phyloP scores from a whole-genome alignment of 306 rosid genomes.

The Vicia sativa region DNA sequence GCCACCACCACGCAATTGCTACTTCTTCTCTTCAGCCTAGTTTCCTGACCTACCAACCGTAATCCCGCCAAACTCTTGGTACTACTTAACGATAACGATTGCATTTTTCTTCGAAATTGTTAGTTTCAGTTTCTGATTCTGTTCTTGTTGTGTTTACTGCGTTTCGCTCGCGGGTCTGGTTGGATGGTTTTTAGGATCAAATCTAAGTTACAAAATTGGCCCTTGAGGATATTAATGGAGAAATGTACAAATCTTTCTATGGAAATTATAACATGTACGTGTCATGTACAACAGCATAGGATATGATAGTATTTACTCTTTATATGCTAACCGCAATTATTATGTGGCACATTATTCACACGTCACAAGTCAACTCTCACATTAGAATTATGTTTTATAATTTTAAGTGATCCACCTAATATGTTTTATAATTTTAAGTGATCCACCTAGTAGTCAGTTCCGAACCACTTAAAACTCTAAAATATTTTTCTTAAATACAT shows the following conservation, averaged over 20 bases:
- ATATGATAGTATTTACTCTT: not conserved
- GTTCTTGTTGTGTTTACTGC: no score
- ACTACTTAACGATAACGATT: conserved; percentile 65
- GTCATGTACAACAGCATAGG: not conserved
- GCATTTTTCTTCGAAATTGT: conserved; percentile 45
- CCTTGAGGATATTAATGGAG: conserved; percentile 13
- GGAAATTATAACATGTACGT: conserved; percentile 46
- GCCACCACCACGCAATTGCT: conserved; percentile 48
- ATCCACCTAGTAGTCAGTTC: no score
- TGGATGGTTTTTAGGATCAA: not conserved
- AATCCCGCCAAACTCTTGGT: conserved; percentile 49
- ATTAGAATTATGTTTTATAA: no score
- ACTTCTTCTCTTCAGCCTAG: conserved; percentile 33
- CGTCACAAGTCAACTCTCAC: no score
- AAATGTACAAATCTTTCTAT: not conserved
- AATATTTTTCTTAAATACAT: no score
- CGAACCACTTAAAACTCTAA: no score
- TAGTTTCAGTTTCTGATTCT: not conserved
- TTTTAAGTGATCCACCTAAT: no score
- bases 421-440: no score
- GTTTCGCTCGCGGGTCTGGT: not conserved
- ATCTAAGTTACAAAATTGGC: conserved; percentile 23
- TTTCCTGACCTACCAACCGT: conserved; percentile 40
- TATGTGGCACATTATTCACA: no score
- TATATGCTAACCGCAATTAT: no score